These are phyloP conservation scores for Auricularia cornea DNA, from an alignment of 768 basidiomycete species.

Conservation along the genomic window DNA sequence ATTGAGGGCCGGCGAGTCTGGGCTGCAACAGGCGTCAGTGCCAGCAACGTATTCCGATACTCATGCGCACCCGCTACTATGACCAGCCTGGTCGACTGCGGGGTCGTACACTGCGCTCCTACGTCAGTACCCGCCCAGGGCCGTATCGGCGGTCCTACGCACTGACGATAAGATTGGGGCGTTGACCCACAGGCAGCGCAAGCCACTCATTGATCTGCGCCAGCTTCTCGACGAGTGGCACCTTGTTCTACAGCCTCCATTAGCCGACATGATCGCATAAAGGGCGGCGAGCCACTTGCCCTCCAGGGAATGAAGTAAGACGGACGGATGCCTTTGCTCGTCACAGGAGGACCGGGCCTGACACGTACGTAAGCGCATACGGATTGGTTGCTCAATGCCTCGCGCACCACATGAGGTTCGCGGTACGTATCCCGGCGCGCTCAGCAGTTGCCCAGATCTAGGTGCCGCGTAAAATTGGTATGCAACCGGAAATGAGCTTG, in stretches of 20 bases:
- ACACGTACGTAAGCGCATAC: neutral
- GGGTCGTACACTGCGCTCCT: constrained; percentile 62
- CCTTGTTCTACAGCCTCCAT: constrained; percentile 36
- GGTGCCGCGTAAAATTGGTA: neutral
- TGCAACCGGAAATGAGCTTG: constrained; percentile 5
- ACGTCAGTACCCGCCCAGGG: constrained; percentile 3
- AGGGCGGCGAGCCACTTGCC: constrained; percentile 28
- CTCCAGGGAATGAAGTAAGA: constrained; percentile 77
- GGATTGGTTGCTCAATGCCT: neutral
- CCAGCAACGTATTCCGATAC: constrained; percentile 16
- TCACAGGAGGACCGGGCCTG: constrained; percentile 80
- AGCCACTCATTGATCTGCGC: constrained; percentile 77
- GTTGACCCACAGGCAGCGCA: constrained; percentile 57
- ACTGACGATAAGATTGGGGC: constrained; percentile 77
- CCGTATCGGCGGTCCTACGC: constrained; percentile 11
- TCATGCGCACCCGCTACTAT: constrained; percentile 68
- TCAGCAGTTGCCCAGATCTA: constrained; percentile 89
- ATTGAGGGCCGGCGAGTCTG: neutral
- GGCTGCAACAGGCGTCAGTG: neutral
- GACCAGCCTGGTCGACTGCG: constrained; percentile 80
- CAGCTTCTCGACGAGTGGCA: constrained; percentile 59
- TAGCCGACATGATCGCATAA: neutral
- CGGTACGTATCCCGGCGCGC: constrained; percentile 63
- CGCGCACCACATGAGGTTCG: constrained; percentile 86
- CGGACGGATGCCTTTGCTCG: constrained; percentile 51